Base-by-base conservation (phyloP, 2,329 filamentous ascomycete genomes). In the Alternaria arborescens region DNA sequence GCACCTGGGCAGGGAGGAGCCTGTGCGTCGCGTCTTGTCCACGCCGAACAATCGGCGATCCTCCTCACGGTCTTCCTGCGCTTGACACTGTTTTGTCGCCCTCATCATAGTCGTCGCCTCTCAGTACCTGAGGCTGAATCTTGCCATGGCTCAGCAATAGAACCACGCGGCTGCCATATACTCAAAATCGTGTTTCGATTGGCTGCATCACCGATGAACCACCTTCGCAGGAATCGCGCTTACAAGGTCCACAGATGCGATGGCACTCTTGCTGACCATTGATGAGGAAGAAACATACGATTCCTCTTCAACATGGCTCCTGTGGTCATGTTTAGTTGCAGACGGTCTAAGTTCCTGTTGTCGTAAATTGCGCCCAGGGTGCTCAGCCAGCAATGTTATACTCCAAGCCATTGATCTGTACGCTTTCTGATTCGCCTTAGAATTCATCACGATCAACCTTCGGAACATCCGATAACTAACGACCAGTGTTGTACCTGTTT, bases 11-110 rank as follows among this genome's bases (percentile, higher is more conserved):
- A 28, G 48, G 42, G 26, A 47, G 40, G 47, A 32, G 24, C 30
- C 46, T 36, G 20, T 18, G 46, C 46, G 32, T 48, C 46, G 46
- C 46, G 32, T 48, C 46, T 48, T 28, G 22, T 48, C 20, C 28
- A 20, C 16, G 14, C 20, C 24, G 24, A 32, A 32, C 20, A 47
- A 52, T 56, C 51, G 42, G 22, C 43, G 53, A 53, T 60, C 42
- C 8, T 42, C 16, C 30, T 20, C 1, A 32, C 34, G 54, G 34
- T 42, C 42, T 53, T 48, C 32, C 36, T 30, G 20, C 46, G 14
- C 47, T 10, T 42, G 16, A 36, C 51, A 24, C 41, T 30, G 46
- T 46, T 26, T 22, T 36, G 18, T 38, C 34, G 24, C 32, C 28
- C 43, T 43, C 32, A 24, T 24, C n/a, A 18, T 30, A 34, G 14